phyloP scores from a whole-genome alignment of 1,284 basidiomycete species.

The Pholiota adiposa region DNA sequence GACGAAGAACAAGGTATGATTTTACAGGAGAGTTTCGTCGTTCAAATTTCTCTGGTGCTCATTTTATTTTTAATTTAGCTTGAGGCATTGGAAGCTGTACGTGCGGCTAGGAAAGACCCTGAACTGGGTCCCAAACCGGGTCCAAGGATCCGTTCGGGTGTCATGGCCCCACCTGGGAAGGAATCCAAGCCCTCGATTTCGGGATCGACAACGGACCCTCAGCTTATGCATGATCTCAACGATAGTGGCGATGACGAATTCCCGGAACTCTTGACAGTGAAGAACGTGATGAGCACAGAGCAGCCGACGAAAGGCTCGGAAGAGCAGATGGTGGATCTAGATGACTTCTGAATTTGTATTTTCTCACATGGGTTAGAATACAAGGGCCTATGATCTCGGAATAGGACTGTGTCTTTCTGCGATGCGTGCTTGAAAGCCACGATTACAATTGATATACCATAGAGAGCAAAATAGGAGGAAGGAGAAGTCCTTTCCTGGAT shows the following conservation, averaged over 20 bases:
- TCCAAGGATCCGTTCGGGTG: slow-evolving; percentile 55
- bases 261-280: slow-evolving; percentile 5
- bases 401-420: not conserved
- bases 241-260: slow-evolving; percentile 16
- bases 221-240: slow-evolving; percentile 4
- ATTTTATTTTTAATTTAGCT: slow-evolving; percentile 40
- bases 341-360: slow-evolving; percentile 28
- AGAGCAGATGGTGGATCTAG: slow-evolving; percentile 35
- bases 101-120: slow-evolving; percentile 50
- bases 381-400: not conserved
- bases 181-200: not conserved
- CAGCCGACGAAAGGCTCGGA: slow-evolving; percentile 2
- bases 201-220: not conserved
- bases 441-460: not conserved
- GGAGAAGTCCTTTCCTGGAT: not conserved
- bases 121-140: slow-evolving; percentile 60
- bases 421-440: not conserved
- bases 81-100: slow-evolving; percentile 51
- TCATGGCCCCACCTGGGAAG: slow-evolving; percentile 35
- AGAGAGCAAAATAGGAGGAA: not conserved
- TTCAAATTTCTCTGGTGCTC: not conserved
- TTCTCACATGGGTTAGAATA: not conserved
- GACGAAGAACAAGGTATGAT: slow-evolving; percentile 60
- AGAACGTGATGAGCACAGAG: not conserved
- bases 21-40: too few relatives aligned